Conservation (phyloP, 257 asterid genomes). For the Catharanthus roseus region DNA sequence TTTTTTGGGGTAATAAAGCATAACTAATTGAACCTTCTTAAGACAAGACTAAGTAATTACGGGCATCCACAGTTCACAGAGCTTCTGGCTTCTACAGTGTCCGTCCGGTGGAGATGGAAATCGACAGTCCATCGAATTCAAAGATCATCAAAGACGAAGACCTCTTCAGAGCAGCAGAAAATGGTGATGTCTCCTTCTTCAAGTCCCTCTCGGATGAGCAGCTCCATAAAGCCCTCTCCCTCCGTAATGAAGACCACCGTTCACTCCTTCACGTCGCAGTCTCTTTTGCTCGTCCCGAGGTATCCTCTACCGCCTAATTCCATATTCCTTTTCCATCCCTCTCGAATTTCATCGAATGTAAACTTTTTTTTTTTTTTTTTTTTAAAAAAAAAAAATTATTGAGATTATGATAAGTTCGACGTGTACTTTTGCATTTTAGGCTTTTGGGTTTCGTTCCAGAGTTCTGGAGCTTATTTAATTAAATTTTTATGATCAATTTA, state of each 20-base stretch:
- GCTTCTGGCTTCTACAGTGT: neutral
- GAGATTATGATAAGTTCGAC: too few relatives aligned
- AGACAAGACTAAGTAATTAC: too few relatives aligned
- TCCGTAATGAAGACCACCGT: conserved; percentile 85
- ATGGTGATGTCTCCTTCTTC: conserved; percentile 59
- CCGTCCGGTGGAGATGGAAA: conserved; percentile 43
- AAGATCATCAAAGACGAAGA: conserved; percentile 32
- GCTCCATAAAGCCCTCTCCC: conserved; percentile 47
- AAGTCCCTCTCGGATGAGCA: conserved; percentile 53
- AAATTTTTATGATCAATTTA: too few relatives aligned
- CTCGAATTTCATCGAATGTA: neutral
- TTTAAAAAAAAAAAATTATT: too few relatives aligned
- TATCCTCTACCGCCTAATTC: conserved; percentile 8
- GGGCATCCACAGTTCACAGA: too few relatives aligned
- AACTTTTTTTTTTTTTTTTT: neutral
- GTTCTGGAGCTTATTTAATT: too few relatives aligned
- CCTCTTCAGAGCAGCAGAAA: conserved; percentile 68
- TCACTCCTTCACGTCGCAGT: conserved; percentile 93
- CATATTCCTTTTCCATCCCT: neutral
- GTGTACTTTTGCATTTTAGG: too few relatives aligned
- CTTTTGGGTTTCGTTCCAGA: too few relatives aligned
- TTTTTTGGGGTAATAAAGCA: too few relatives aligned
- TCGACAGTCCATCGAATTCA: conserved; percentile 25
- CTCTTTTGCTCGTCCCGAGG: conserved; percentile 59
- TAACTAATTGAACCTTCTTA: too few relatives aligned